Evolutionary conservation across 2,329 filamentous ascomycete genomes (phyloP).

Genomic region (Aspergillus sp.): DNA sequence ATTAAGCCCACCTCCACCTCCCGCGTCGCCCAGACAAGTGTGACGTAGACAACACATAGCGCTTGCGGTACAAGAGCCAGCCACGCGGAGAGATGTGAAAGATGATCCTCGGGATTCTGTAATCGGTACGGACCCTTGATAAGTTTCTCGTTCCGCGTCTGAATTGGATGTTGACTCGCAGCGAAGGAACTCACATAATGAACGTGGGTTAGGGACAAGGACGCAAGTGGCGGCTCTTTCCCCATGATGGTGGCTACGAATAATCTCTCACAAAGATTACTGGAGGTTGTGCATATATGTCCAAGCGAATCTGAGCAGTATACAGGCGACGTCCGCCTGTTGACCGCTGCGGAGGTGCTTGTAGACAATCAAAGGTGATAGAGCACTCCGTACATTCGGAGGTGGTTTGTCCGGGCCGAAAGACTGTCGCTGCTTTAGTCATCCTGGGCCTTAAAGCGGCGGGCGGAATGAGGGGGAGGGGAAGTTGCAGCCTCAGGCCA

Average conservation of each 20-base stretch:
- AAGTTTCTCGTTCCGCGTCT: not conserved
- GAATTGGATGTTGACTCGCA: not conserved
- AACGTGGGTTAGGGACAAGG: constrained; percentile 91
- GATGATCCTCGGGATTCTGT: constrained; percentile 78
- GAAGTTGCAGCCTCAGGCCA: constrained; percentile 13
- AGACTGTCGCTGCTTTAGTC: constrained; percentile 10
- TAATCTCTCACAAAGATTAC: not conserved
- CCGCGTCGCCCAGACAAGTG: constrained; percentile 85
- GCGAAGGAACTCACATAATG: constrained; percentile 72
- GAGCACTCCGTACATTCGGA: not conserved
- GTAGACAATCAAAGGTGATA: not conserved
- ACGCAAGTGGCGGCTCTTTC: constrained; percentile 65
- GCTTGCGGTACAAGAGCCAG: constrained; percentile 92
- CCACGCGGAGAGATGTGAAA: constrained; percentile 89
- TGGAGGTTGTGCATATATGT: not conserved
- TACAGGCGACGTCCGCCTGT: not conserved
- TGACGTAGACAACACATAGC: constrained; percentile 84
- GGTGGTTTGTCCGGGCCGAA: constrained; percentile 5
- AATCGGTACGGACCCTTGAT: not conserved
- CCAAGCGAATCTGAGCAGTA: not conserved
- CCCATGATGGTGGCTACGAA: constrained; percentile 13
- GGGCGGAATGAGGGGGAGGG: constrained; percentile 22
- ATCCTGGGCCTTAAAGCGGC: constrained; percentile 15
- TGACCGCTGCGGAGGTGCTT: not conserved
- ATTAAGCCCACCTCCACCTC: constrained; percentile 87